Conservation (phyloP, 306 rosid genomes). For the Lathyrus oleraceus region DNA sequence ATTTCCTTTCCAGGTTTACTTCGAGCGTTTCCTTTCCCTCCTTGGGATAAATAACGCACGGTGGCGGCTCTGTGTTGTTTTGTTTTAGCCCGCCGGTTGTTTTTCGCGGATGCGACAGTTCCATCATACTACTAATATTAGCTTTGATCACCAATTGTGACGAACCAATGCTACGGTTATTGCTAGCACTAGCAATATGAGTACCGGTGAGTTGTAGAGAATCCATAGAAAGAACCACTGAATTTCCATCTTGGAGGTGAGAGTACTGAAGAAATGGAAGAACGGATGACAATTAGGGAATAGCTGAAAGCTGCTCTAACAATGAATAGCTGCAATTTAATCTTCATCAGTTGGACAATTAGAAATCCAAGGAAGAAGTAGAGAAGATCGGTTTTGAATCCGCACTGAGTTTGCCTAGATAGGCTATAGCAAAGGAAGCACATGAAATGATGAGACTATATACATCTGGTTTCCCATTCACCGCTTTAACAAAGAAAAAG, state of each 20-base stretch:
- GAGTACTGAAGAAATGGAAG: not conserved
- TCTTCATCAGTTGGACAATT: slow-evolving; percentile 27
- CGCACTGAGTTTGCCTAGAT: not conserved
- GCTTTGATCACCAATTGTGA: too few relatives aligned
- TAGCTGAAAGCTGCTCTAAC: slow-evolving; percentile 9
- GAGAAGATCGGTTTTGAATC: slow-evolving; percentile 25
- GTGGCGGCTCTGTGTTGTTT: too few relatives aligned
- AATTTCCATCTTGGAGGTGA: not conserved
- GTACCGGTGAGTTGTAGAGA: not conserved
- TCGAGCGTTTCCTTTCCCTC: too few relatives aligned
- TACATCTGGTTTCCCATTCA: slow-evolving; percentile 23
- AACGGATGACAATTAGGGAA: slow-evolving; percentile 16
- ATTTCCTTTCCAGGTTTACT: too few relatives aligned
- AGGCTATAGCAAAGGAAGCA: too few relatives aligned
- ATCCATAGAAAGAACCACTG: not conserved
- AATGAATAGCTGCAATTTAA: not conserved
- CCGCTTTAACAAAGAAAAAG: not conserved
- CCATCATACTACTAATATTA: too few relatives aligned
- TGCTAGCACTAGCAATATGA: too few relatives aligned
- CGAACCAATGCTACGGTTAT: too few relatives aligned
- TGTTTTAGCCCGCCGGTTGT: too few relatives aligned
- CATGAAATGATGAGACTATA: not conserved
- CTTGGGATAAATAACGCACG: too few relatives aligned
- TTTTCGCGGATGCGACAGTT: too few relatives aligned
- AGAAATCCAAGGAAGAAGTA: slow-evolving; percentile 5